Evolutionary conservation across 2,329 filamentous ascomycete species (phyloP).

Genomic region (Xylariaceae sp.): DNA sequence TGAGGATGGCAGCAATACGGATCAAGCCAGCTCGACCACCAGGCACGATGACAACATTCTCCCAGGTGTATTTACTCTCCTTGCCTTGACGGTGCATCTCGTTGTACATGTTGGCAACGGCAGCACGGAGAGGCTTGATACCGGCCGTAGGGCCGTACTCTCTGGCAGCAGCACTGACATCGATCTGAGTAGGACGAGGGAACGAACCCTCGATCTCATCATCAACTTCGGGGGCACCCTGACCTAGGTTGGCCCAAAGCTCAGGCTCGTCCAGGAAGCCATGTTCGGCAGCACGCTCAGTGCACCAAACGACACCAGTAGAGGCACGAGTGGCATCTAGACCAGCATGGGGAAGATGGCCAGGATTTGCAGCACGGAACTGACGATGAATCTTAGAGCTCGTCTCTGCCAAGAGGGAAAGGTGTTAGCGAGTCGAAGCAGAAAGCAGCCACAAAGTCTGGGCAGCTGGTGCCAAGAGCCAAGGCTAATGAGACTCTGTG

Average conservation of each 20-base stretch:
- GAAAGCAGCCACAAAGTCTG: conserved; percentile 7
- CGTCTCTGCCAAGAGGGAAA: conserved; percentile 53
- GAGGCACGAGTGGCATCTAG: conserved; percentile 83
- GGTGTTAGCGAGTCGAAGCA: conserved; percentile 19
- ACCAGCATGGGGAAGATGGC: conserved; percentile 84
- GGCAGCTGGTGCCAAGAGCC: conserved; percentile 28
- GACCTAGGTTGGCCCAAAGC: conserved; percentile 86
- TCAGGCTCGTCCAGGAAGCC: conserved; percentile 79
- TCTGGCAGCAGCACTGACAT: conserved; percentile 70
- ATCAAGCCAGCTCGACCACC: conserved; percentile 90
- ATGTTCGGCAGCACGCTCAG: conserved; percentile 80
- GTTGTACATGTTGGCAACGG: conserved; percentile 89
- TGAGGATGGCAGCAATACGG: conserved; percentile 87
- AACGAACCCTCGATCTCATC: conserved; percentile 90
- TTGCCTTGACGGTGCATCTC: conserved; percentile 85
- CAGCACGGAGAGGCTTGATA: conserved; percentile 83
- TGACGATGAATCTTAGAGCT: conserved; percentile 81
- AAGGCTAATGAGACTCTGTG: conserved; percentile 23
- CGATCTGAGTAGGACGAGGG: conserved; percentile 69
- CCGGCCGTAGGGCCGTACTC: conserved; percentile 94
- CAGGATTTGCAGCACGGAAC: conserved; percentile 85
- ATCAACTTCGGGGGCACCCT: conserved; percentile 90
- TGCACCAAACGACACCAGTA: conserved; percentile 92
- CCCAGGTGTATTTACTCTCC: conserved; percentile 87
- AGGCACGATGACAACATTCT: conserved; percentile 95